phyloP scores from a whole-genome alignment of 2,329 filamentous ascomycete species.

The Colletotrichum sojae region DNA sequence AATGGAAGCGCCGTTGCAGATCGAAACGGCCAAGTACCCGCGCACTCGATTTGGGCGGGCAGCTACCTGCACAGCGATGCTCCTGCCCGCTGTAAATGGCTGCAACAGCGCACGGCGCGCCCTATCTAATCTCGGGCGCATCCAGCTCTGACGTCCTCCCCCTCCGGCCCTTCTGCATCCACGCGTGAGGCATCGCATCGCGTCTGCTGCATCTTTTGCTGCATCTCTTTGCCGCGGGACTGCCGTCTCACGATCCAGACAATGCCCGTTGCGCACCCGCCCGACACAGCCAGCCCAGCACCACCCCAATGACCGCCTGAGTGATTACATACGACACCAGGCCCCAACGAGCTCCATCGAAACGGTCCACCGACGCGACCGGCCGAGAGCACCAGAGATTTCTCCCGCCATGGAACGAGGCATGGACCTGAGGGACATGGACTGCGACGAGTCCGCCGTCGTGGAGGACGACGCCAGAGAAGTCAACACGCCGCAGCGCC shows the following conservation, averaged over 20 bases:
- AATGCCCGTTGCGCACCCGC: conserved; percentile 20
- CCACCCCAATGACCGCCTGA: conserved; percentile 19
- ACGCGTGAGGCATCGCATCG: not conserved
- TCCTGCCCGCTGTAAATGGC: conserved; percentile 28
- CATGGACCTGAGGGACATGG: conserved; percentile 42
- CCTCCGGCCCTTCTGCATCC: not conserved
- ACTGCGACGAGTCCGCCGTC: conserved; percentile 52
- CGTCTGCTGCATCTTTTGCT: not conserved
- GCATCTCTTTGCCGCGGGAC: not conserved
- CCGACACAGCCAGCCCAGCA: not conserved
- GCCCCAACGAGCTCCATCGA: conserved; percentile 15
- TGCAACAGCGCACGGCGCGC: not conserved
- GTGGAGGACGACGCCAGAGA: conserved; percentile 48
- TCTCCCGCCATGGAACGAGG: conserved; percentile 30
- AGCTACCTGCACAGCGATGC: conserved; percentile 10
- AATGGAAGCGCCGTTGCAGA: conserved; percentile 14
- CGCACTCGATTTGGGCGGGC: not conserved
- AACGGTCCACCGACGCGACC: conserved; percentile 33
- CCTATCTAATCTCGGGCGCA: conserved; percentile 28
- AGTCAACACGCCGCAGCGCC: conserved; percentile 32
- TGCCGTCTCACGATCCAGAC: not conserved
- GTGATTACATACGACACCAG: not conserved
- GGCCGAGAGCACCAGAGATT: conserved; percentile 1
- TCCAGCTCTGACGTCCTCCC: conserved; percentile 16
- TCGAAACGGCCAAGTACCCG: conserved; percentile 21